Evolutionary conservation across 2,329 filamentous ascomycete genomes (phyloP).

Genomic region (Juglanconis juglandina): DNA sequence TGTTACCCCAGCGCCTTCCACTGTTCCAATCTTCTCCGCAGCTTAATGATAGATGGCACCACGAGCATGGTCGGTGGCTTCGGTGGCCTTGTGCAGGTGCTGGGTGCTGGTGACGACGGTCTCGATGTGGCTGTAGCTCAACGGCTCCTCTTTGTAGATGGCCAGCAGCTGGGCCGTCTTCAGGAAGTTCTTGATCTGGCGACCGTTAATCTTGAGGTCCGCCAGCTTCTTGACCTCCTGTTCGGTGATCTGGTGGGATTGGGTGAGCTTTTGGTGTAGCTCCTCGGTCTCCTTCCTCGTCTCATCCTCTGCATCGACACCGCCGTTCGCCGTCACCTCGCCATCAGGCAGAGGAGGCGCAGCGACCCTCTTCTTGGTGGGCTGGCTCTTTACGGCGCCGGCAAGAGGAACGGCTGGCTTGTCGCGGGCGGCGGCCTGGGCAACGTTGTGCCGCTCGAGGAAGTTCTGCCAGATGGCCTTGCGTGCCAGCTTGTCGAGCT

Average conservation of each 20-base stretch:
- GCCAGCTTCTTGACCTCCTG: constrained; percentile 35
- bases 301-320: neutral
- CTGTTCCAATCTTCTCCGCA: neutral
- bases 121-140: neutral
- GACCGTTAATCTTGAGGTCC: constrained; percentile 31
- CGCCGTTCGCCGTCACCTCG: neutral
- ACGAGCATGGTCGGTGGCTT: neutral
- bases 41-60: neutral
- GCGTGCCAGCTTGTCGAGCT: constrained; percentile 27
- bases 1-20: no score
- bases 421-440: neutral
- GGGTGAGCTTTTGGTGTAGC: neutral
- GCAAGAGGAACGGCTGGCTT: neutral
- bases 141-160: neutral
- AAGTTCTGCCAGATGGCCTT: constrained; percentile 36
- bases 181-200: constrained; percentile 34
- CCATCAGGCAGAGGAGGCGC: neutral
- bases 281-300: neutral
- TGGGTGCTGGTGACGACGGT: neutral
- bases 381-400: neutral
- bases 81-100: neutral
- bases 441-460: neutral
- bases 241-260: constrained; percentile 22
- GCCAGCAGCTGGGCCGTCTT: constrained; percentile 31
- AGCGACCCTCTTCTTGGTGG: neutral